Evolutionary conservation across 768 basidiomycete species (phyloP).

Genomic region (Amanita subjunquillea): DNA sequence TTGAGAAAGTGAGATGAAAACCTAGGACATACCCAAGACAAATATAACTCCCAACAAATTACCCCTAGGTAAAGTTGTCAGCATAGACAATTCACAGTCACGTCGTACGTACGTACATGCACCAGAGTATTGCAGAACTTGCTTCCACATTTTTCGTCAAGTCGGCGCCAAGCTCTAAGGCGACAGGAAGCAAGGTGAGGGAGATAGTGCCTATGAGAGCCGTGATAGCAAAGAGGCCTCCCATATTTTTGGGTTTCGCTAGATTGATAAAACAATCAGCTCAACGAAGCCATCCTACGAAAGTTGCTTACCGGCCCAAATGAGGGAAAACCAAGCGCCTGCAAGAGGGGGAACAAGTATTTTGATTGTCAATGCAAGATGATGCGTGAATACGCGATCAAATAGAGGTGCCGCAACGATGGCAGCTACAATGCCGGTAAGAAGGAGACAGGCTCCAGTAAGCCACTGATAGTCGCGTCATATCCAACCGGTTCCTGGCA

Average conservation of each 20-base stretch:
- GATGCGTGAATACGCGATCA: constrained; percentile 71
- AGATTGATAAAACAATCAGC: constrained; percentile 14
- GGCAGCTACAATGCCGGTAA: constrained; percentile 64
- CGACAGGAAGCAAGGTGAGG: constrained; percentile 65
- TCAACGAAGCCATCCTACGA: too few relatives aligned
- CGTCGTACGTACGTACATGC: constrained; percentile 37
- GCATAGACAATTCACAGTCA: background rate
- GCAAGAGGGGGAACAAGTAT: constrained; percentile 52
- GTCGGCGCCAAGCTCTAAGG: constrained; percentile 71
- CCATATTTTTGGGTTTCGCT: constrained; percentile 56
- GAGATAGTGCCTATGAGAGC: constrained; percentile 56
- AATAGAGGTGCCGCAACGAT: constrained; percentile 63
- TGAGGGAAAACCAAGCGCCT: constrained; percentile 60
- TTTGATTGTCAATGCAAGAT: constrained; percentile 51
- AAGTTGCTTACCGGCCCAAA: constrained; percentile 61
- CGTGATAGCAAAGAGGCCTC: constrained; percentile 55
- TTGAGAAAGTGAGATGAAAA: too few relatives aligned
- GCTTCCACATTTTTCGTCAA: constrained; percentile 71
- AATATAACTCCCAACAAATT: constrained; percentile 56
- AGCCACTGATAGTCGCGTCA: constrained; percentile 49
- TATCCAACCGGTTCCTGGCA: constrained; percentile 65
- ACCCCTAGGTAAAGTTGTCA: constrained; percentile 28
- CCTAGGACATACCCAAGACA: constrained; percentile 38
- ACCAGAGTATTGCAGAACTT: constrained; percentile 71
- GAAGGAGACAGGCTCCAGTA: constrained; percentile 59